A percentile compares a stretch with the other conserved stretches of the same genome.
These are phyloP conservation scores for Russula abietina DNA, from an alignment of 768 basidiomycete genomes.

Conservation along the genomic window DNA sequence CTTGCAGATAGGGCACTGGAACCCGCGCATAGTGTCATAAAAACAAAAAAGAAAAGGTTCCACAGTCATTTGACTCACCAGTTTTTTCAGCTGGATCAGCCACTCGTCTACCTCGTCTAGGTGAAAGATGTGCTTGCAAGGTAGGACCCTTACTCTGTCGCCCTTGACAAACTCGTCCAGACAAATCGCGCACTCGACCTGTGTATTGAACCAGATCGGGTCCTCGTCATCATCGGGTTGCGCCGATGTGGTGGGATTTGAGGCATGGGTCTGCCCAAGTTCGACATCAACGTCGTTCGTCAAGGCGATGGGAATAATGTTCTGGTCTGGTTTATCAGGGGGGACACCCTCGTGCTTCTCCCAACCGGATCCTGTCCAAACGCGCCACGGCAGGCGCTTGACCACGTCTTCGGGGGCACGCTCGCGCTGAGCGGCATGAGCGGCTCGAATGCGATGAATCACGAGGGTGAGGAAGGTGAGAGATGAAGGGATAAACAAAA, in stretches of 20 bases:
- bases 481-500: constrained; percentile 83
- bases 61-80: constrained; percentile 48
- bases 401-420: constrained; percentile 80
- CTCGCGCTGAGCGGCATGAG: constrained; percentile 75
- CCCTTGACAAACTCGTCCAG: constrained; percentile 80
- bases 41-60: constrained; percentile 14
- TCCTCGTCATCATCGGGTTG: constrained; percentile 29
- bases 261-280: constrained; percentile 16
- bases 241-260: constrained; percentile 24
- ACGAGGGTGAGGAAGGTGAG: constrained; percentile 86
- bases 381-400: constrained; percentile 68
- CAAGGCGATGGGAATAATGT: background rate
- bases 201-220: constrained; percentile 73
- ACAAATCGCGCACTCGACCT: constrained; percentile 90
- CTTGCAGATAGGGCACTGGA: constrained; percentile 87
- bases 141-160: constrained; percentile 84
- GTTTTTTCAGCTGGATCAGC: constrained; percentile 87
- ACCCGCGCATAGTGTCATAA: background rate
- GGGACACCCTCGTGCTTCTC: constrained; percentile 58
- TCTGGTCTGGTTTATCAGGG: constrained; percentile 5
- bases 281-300: constrained; percentile 21
- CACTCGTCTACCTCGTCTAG: constrained; percentile 86
- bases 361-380: constrained; percentile 78
- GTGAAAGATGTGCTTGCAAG: constrained; percentile 95
- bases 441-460: constrained; percentile 79